phyloP scores from a whole-genome alignment of 495 filamentous ascomycete genomes.

The Xylaria sp. region DNA sequence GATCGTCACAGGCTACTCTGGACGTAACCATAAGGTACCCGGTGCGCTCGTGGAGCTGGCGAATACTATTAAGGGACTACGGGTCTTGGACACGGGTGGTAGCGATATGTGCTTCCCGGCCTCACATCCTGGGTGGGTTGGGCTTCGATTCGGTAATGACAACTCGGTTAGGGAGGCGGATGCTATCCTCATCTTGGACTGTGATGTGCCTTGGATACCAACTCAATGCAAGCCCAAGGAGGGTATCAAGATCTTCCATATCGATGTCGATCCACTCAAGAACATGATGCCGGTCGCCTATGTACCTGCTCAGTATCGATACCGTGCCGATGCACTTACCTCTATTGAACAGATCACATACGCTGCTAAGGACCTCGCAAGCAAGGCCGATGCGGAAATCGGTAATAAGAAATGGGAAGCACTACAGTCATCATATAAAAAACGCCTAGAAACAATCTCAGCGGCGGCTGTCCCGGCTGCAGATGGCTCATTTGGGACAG shows the following conservation, averaged over 20 bases:
- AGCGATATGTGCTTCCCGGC: constrained; percentile 97
- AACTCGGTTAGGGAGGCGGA: constrained; percentile 78
- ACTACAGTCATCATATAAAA: constrained; percentile 65
- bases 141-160: constrained; percentile 78
- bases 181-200: constrained; percentile 85
- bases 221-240: constrained; percentile 65
- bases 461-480: constrained; percentile 61
- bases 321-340: constrained; percentile 75
- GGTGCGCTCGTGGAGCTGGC: constrained; percentile 78
- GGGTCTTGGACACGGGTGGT: constrained; percentile 88
- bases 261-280: constrained; percentile 88
- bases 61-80: constrained; percentile 75
- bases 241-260: constrained; percentile 75
- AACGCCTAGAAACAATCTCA: constrained; percentile 65
- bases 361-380: constrained; percentile 50
- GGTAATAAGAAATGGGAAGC: constrained; percentile 59
- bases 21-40: constrained; percentile 74
- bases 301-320: constrained; percentile 73
- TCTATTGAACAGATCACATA: constrained; percentile 75
- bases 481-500: constrained; percentile 71
- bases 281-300: constrained; percentile 88
- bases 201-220: constrained; percentile 74
- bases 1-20: constrained; percentile 82
- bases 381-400: constrained; percentile 54
- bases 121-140: constrained; percentile 73